A percentile compares a stretch with the other conserved stretches of the same genome.
Conservation (phyloP, 768 basidiomycete genomes). For the Pleurotus citrinopileatus region DNA sequence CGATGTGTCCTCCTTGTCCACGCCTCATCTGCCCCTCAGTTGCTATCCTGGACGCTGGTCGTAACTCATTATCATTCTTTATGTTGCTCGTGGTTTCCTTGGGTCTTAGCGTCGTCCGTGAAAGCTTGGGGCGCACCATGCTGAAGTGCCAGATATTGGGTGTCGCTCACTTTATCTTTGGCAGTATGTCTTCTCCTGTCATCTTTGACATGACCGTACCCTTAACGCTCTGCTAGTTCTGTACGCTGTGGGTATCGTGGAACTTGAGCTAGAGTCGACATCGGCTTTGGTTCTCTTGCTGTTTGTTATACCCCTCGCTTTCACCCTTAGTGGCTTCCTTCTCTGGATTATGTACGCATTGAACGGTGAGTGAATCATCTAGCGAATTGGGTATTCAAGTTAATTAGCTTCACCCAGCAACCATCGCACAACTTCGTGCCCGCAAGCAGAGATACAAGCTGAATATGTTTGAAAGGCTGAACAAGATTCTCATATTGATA, state of each 20-base stretch:
- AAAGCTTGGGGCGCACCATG: constrained; percentile 85
- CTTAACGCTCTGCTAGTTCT: constrained; percentile 48
- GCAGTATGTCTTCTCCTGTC: constrained; percentile 56
- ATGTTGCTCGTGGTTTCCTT: constrained; percentile 90
- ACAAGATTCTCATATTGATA: constrained; percentile 80
- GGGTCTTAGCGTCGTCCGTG: constrained; percentile 89
- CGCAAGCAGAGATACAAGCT: constrained; percentile 87
- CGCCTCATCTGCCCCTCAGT: constrained; percentile 42
- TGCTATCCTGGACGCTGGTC: constrained; percentile 90
- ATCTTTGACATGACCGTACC: not conserved
- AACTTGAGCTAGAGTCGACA: constrained; percentile 88
- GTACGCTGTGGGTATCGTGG: constrained; percentile 93
- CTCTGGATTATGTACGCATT: constrained; percentile 94
- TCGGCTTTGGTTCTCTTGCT: constrained; percentile 81
- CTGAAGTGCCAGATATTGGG: constrained; percentile 78
- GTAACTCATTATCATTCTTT: constrained; percentile 95
- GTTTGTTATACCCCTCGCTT: constrained; percentile 91
- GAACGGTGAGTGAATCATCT: constrained; percentile 55
- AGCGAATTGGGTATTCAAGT: not conserved
- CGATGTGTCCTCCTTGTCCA: not conserved
- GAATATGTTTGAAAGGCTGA: constrained; percentile 83
- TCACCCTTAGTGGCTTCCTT: constrained; percentile 94
- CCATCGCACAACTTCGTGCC: constrained; percentile 80
- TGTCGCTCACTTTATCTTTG: constrained; percentile 87
- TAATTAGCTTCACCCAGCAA: constrained; percentile 48